Conservation (phyloP, 1,284 basidiomycete genomes). For the Paramarasmius palmivorus region DNA sequence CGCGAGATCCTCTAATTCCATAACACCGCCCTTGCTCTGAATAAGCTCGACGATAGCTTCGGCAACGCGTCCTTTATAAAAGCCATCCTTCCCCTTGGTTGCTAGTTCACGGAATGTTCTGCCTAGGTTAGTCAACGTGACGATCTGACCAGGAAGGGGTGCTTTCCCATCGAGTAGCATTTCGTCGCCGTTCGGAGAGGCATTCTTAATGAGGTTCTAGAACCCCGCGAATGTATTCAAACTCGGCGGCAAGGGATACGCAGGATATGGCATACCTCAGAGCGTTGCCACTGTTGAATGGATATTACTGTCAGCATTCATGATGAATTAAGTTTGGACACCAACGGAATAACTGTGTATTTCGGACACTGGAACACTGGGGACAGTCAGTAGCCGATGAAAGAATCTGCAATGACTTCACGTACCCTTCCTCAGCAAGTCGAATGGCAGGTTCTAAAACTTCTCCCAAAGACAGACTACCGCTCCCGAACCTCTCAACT, state of each 20-base stretch:
- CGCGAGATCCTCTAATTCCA: constrained; percentile 88
- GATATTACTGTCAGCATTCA: constrained; percentile 3
- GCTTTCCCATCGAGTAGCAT: constrained; percentile 85
- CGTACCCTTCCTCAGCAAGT: constrained; percentile 83
- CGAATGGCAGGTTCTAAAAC: constrained; percentile 86
- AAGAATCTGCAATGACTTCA: background rate
- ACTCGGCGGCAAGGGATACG: too few species aligned
- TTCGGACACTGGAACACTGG: constrained; percentile 78
- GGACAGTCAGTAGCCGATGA: background rate
- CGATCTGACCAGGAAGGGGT: constrained; percentile 77
- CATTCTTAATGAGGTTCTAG: constrained; percentile 68
- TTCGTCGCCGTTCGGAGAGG: constrained; percentile 80
- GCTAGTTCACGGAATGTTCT: constrained; percentile 82
- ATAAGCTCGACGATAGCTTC: constrained; percentile 88
- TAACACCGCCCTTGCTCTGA: constrained; percentile 82
- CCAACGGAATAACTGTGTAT: constrained; percentile 64
- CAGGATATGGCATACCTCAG: constrained; percentile 46
- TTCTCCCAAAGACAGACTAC: constrained; percentile 78
- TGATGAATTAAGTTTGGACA: constrained; percentile 7
- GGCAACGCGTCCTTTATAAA: constrained; percentile 89
- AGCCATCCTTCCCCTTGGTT: constrained; percentile 84
- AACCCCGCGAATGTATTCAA: background rate
- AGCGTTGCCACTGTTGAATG: constrained; percentile 64
- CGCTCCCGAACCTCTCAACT: constrained; percentile 80
- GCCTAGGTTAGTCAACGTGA: constrained; percentile 79